phyloP scores from a whole-genome alignment of 2,329 filamentous ascomycete species.

The Colletotrichum siamense region DNA sequence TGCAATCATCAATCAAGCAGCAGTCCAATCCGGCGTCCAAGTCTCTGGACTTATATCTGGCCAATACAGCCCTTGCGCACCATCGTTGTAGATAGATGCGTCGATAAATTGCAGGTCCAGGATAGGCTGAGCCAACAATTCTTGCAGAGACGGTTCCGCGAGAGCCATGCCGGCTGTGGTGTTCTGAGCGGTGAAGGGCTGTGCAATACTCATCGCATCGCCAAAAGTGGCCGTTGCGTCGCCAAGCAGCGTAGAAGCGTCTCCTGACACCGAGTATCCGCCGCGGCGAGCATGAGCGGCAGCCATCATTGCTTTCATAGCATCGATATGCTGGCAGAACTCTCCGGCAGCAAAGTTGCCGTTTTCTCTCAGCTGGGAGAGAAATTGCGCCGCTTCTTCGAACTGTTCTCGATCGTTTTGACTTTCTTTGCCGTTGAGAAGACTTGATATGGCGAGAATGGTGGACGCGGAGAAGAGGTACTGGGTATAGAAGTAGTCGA shows the following conservation, averaged over 20 bases:
- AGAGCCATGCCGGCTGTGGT: constrained; percentile 39
- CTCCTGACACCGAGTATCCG: not conserved
- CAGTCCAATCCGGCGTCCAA: constrained; percentile 19
- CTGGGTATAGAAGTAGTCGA: constrained; percentile 52
- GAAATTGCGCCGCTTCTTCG: constrained; percentile 40
- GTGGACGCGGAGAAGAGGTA: constrained; percentile 52
- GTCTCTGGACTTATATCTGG: constrained; percentile 21
- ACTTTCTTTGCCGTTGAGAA: constrained; percentile 34
- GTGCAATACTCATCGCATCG: not conserved
- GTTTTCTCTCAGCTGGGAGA: constrained; percentile 41
- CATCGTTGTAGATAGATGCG: constrained; percentile 21
- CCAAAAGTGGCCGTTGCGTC: not conserved
- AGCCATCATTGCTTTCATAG: constrained; percentile 33
- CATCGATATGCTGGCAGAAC: constrained; percentile 45
- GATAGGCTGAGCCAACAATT: constrained; percentile 36
- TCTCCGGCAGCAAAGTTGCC: constrained; percentile 47
- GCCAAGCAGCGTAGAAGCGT: not conserved
- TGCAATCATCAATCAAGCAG: not conserved
- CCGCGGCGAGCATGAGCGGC: constrained; percentile 3
- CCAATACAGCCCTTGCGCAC: constrained; percentile 23
- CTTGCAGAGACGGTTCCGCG: constrained; percentile 39
- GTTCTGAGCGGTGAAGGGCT: constrained; percentile 4
- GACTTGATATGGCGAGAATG: constrained; percentile 47
- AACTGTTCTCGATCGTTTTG: constrained; percentile 44
- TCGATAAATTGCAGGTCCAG: constrained; percentile 39